Evolutionary conservation across 768 basidiomycete genomes (phyloP).

Genomic region (Pleurotus sapidus): DNA sequence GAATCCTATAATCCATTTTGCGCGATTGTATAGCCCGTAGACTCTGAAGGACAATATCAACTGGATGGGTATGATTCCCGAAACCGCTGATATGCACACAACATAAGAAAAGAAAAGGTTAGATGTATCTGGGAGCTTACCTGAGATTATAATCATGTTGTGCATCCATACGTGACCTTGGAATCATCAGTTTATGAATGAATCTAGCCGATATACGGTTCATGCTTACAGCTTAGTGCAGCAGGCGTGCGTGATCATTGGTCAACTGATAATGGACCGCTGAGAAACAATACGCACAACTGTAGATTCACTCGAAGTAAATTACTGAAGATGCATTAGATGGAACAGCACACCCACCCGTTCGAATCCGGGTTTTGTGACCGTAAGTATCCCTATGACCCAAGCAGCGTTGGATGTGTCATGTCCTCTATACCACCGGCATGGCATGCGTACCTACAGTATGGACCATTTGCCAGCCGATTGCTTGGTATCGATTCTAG

Average conservation of each 20-base stretch:
- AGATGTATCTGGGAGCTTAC: neutral
- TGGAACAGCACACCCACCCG: neutral
- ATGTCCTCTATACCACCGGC: too few relatives aligned
- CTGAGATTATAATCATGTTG: neutral
- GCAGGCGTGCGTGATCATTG: neutral
- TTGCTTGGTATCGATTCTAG: neutral
- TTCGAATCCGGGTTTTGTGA: neutral
- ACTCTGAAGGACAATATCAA: constrained; percentile 1
- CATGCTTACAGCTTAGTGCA: neutral
- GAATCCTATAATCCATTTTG: neutral
- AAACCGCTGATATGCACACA: neutral
- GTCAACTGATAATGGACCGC: neutral
- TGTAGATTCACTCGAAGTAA: neutral
- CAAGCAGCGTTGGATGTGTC: too few relatives aligned
- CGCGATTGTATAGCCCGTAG: neutral
- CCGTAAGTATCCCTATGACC: neutral
- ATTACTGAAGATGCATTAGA: neutral
- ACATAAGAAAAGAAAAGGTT: neutral
- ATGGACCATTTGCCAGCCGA: neutral
- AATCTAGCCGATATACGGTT: neutral
- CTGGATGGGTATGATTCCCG: neutral
- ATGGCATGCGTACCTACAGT: neutral
- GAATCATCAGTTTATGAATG: neutral
- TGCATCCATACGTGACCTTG: constrained; percentile 1
- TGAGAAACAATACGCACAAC: neutral